phyloP scores from a whole-genome alignment of 2,329 filamentous ascomycete genomes.

The Knoxdaviesia proteae region DNA sequence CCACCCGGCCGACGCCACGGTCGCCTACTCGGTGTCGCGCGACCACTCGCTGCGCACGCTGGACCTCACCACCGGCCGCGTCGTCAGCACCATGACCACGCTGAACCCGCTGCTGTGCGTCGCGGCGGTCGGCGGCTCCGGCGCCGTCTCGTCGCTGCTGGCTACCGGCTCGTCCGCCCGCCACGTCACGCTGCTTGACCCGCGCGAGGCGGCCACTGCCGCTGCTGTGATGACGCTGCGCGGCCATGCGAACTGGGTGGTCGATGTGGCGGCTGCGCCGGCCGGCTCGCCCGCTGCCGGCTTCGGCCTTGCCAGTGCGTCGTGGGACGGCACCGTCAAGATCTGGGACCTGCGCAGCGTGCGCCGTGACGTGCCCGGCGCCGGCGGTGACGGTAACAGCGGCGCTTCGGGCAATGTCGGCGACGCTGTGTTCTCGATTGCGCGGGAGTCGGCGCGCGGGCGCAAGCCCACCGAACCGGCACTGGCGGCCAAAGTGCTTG shows the following conservation, averaged over 20 bases:
- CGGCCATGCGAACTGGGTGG: slow-evolving; percentile 62
- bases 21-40: slow-evolving; percentile 78
- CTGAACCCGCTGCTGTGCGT: slow-evolving; percentile 68
- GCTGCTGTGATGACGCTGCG: slow-evolving; percentile 79
- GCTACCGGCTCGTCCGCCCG: slow-evolving; percentile 65
- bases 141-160: slow-evolving; percentile 20
- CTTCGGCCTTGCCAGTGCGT: slow-evolving; percentile 72
- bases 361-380: slow-evolving; percentile 34
- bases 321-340: slow-evolving; percentile 77
- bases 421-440: slow-evolving; percentile 56
- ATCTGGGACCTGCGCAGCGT: slow-evolving; percentile 81
- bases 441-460: slow-evolving; percentile 48
- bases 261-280: slow-evolving; percentile 16
- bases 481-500: slow-evolving; percentile 77
- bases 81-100: slow-evolving; percentile 68
- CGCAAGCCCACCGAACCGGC: slow-evolving; percentile 48
- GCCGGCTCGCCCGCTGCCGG: slow-evolving; percentile 38
- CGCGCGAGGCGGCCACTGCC: slow-evolving; percentile 52
- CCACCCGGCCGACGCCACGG: slow-evolving; percentile 64
- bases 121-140: slow-evolving; percentile 47
- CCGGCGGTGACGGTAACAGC: slow-evolving; percentile 30
- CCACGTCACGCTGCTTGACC: slow-evolving; percentile 85
- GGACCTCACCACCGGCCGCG: slow-evolving; percentile 61
- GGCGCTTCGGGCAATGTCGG: slow-evolving; percentile 29
- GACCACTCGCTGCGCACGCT: slow-evolving; percentile 84